These are phyloP conservation scores for Cercis canadensis DNA, from an alignment of 306 rosid species.

Conservation along the genomic window DNA sequence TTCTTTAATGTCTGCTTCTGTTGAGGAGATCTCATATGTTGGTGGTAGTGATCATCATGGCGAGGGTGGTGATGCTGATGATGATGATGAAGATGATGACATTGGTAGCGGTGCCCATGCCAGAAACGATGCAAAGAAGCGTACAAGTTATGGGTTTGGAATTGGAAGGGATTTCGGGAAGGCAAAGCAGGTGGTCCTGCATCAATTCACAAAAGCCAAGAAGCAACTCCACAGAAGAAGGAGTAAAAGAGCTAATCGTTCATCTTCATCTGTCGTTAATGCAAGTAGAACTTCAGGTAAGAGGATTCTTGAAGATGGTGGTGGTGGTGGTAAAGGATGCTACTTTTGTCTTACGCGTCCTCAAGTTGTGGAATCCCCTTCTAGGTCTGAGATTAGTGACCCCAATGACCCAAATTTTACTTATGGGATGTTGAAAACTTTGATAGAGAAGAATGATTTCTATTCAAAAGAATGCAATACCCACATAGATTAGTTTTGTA, in stretches of 20 bases:
- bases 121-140: constrained; percentile 39
- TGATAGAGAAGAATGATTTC: constrained; percentile 76
- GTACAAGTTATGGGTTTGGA: constrained; percentile 31
- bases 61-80: constrained; percentile 37
- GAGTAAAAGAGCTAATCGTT: constrained; percentile 36
- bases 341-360: constrained; percentile 64
- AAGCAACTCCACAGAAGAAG: constrained; percentile 39
- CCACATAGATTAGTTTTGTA: constrained; percentile 47
- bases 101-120: constrained; percentile 13
- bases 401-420: constrained; percentile 69
- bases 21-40: constrained; percentile 50
- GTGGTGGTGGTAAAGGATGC: constrained; percentile 47
- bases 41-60: constrained; percentile 32
- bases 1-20: constrained; percentile 59
- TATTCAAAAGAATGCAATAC: constrained; percentile 74
- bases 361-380: constrained; percentile 50
- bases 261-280: constrained; percentile 35
- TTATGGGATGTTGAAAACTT: constrained; percentile 53
- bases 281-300: constrained; percentile 45
- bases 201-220: constrained; percentile 54
- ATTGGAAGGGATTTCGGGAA: constrained; percentile 36
- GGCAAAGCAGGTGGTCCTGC: constrained; percentile 48
- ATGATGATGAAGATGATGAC: constrained; percentile 42
- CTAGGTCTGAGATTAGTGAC: constrained; percentile 53
- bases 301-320: constrained; percentile 30